Percentiles rank a stretch among this genome's conserved stretches.
These are phyloP conservation scores for Sordariomycetes sp. DNA, from an alignment of 2,329 filamentous ascomycete species.

Conservation along the genomic window DNA sequence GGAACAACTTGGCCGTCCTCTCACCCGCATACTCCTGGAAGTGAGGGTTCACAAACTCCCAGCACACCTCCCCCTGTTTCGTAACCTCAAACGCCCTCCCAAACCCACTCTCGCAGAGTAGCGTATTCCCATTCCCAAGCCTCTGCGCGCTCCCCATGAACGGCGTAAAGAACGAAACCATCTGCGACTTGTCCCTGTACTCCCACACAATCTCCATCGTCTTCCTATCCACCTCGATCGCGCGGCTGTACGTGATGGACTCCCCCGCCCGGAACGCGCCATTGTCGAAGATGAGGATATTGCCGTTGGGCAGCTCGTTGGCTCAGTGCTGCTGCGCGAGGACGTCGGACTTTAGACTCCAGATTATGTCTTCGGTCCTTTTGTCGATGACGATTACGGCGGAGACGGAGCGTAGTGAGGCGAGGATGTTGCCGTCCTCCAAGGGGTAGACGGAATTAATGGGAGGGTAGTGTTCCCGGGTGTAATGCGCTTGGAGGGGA, in stretches of 20 bases:
- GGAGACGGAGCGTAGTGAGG: conserved; percentile 15
- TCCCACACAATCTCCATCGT: conserved; percentile 15
- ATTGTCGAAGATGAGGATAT: conserved; percentile 17
- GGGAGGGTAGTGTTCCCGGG: conserved; percentile 16
- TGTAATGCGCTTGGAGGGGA: conserved; percentile 16
- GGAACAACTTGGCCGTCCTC: conserved; percentile 12
- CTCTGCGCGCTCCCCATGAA: conserved; percentile 17
- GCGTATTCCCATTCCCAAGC: conserved; percentile 13
- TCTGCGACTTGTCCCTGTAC: conserved; percentile 15
- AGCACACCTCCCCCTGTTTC: conserved; percentile 12
- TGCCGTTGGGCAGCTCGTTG: conserved; percentile 15
- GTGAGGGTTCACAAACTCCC: conserved; percentile 16
- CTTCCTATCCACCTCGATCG: conserved; percentile 12
- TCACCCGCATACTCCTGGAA: conserved; percentile 13
- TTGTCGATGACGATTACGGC: conserved; percentile 15
- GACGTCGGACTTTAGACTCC: conserved; percentile 11
- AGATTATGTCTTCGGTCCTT: conserved; percentile 13
- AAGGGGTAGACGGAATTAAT: conserved; percentile 16
- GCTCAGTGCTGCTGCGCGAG: conserved; percentile 17
- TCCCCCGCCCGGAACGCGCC: conserved; percentile 15
- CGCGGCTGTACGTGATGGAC: conserved; percentile 14
- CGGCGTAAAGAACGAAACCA: conserved; percentile 16
- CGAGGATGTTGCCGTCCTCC: conserved; percentile 14
- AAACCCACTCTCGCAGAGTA: conserved; percentile 15
- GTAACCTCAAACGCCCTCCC: conserved; percentile 15